Evolutionary conservation across 257 asterid species (phyloP).

Genomic region (Lycium barbarum): DNA sequence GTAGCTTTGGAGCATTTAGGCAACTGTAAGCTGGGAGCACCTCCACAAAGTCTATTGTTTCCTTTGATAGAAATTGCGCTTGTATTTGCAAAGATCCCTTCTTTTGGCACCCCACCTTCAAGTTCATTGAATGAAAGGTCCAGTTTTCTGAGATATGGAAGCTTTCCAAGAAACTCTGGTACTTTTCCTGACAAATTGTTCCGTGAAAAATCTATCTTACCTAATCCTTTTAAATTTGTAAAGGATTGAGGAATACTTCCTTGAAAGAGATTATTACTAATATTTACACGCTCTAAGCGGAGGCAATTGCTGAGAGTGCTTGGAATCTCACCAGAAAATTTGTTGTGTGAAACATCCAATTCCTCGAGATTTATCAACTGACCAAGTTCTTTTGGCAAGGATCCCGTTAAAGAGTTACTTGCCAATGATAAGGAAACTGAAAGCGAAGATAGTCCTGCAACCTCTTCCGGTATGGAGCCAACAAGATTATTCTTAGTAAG

Average conservation of each 20-base stretch:
- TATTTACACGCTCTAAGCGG: slow-evolving; percentile 32
- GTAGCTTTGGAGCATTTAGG: slow-evolving; percentile 34
- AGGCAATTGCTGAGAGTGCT: slow-evolving; percentile 30
- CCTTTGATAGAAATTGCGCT: slow-evolving; percentile 40
- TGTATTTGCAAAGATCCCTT: slow-evolving; percentile 45
- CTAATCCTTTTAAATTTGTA: slow-evolving; percentile 20
- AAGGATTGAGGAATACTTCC: slow-evolving; percentile 42
- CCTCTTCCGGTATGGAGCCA: slow-evolving; percentile 34
- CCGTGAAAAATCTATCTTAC: slow-evolving; percentile 29
- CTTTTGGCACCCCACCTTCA: slow-evolving; percentile 46
- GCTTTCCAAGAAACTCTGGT: slow-evolving; percentile 28
- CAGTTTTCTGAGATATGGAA: slow-evolving; percentile 40
- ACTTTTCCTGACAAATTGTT: slow-evolving; percentile 41
- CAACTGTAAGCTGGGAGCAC: slow-evolving; percentile 36
- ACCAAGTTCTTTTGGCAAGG: slow-evolving; percentile 34
- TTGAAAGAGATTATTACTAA: slow-evolving; percentile 22
- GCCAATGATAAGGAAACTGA: slow-evolving; percentile 31
- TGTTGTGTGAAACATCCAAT: slow-evolving; percentile 38
- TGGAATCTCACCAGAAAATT: slow-evolving; percentile 43
- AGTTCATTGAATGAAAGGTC: slow-evolving; percentile 51
- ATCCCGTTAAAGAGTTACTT: slow-evolving; percentile 25
- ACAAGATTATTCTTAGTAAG: slow-evolving; percentile 34
- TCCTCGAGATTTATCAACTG: slow-evolving; percentile 29
- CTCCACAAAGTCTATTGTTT: slow-evolving; percentile 49
- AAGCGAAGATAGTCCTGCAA: slow-evolving; percentile 30